A percentile compares a stretch with the other conserved stretches of the same genome.
These are phyloP conservation scores for Trichoderma orchidacearum DNA, from an alignment of 495 filamentous ascomycete species.

Conservation along the genomic window DNA sequence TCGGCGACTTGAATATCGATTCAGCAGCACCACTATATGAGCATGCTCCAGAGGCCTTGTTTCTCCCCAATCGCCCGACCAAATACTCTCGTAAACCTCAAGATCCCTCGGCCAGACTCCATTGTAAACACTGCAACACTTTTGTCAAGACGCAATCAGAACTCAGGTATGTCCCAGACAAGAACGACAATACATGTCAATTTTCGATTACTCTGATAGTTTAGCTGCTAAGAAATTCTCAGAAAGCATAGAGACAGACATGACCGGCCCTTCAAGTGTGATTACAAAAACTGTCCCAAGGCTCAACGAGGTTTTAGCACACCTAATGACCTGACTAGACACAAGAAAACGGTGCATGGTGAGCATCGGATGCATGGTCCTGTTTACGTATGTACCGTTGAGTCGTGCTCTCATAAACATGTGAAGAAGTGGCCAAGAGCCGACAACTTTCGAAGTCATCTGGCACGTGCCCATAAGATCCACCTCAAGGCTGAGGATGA, in stretches of 20 bases:
- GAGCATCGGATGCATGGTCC: slow-evolving; percentile 32
- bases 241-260: slow-evolving; percentile 80
- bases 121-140: neutral
- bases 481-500: slow-evolving; percentile 24
- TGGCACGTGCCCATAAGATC: slow-evolving; percentile 57
- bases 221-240: slow-evolving; percentile 4
- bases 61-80: too few relatives aligned
- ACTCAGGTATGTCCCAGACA: slow-evolving; percentile 22
- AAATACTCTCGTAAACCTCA: too few relatives aligned
- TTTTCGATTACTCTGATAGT: neutral
- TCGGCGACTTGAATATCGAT: neutral
- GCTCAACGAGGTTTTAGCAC: slow-evolving; percentile 60
- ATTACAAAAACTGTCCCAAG: slow-evolving; percentile 42
- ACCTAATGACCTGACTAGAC: slow-evolving; percentile 64
- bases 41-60: neutral
- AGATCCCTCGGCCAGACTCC: neutral
- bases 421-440: slow-evolving; percentile 70
- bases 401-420: slow-evolving; percentile 46
- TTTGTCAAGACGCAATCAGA: slow-evolving; percentile 34
- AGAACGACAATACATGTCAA: neutral
- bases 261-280: slow-evolving; percentile 58
- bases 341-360: slow-evolving; percentile 56
- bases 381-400: slow-evolving; percentile 53
- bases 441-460: slow-evolving; percentile 86
- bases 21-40: neutral